A percentile compares a stretch with the other conserved stretches of the same genome.
Evolutionary conservation across 2,329 filamentous ascomycete species (phyloP).

Genomic region (Moelleriella libera): DNA sequence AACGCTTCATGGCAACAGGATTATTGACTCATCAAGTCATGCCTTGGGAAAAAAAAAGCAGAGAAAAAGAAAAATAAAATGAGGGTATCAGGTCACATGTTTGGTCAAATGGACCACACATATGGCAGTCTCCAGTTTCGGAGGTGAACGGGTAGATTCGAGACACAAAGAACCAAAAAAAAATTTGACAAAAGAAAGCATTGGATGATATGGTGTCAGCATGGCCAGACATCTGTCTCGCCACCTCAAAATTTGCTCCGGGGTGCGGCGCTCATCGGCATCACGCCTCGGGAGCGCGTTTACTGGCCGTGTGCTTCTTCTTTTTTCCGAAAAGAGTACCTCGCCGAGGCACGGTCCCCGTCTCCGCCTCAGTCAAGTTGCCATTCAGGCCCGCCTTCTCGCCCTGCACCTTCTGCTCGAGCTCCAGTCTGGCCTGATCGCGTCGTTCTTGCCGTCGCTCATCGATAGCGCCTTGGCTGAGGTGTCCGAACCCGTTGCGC

Average conservation of each 20-base stretch:
- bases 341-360: slow-evolving; percentile 20
- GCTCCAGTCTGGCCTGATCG: slow-evolving; percentile 32
- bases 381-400: slow-evolving; percentile 14
- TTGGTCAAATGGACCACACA: not conserved
- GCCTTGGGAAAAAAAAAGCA: not conserved
- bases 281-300: slow-evolving; percentile 6
- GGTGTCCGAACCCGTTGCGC: slow-evolving; percentile 64
- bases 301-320: slow-evolving; percentile 16
- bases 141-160: not conserved
- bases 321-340: slow-evolving; percentile 31
- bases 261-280: not conserved
- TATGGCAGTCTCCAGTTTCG: not conserved
- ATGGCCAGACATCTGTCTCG: not conserved
- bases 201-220: not conserved
- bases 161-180: not conserved
- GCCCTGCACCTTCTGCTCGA: slow-evolving; percentile 11
- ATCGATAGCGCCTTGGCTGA: slow-evolving; percentile 74
- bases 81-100: not conserved
- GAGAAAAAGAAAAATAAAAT: not conserved
- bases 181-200: not conserved
- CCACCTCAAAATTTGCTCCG: not conserved
- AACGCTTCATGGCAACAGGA: not conserved
- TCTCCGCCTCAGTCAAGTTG: slow-evolving; percentile 16
- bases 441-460: slow-evolving; percentile 57
- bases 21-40: not conserved